Evolutionary conservation across 2,329 filamentous ascomycete species (phyloP), one percentile per base, ranked within the genome.

Genomic region (Microcyclosporella mali): DNA sequence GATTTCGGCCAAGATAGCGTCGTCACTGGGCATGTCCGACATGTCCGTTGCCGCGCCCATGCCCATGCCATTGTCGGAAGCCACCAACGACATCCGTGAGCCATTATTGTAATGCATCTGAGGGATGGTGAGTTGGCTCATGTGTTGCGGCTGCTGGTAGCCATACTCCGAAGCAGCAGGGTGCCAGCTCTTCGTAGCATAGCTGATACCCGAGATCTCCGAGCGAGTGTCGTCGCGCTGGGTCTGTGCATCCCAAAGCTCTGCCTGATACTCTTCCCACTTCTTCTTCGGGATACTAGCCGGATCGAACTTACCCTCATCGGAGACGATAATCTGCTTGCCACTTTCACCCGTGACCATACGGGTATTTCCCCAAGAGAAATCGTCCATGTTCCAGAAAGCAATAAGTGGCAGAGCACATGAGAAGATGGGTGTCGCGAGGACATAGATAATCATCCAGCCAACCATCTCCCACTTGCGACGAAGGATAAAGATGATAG

Each of bases 361-460:
- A 80, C 92, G 90, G 31, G 92, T 98, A 69, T 95, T 98, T 69
- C 92, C 92, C 92, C 92, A 98, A 58, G 85, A 86, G 78, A 98
- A 98, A 70, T 98, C 92, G 66, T 98, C 92, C 92, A 97, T 97
- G 70, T 95, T 79, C 92, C 92, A 98, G 78, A 98, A 98, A 37
- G 90, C 77, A 66, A 97, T 97, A 19, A 98, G 71, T 1, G 92
- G 92, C 33, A 98, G 76, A 45, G 78, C 88, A 51, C 94, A 88
- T 33, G 86, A 83, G 75, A 95, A 98, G 51, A 98, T 79, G 1
- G 90, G 90, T 49, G 94, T 85, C 41, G 92, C 90, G 21, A 92
- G 51, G 46, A 98, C 78, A 67, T 98, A 98, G 50, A 98, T 81
- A 55, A 98, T 74, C 88, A 98, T 95, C 92, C 92, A 98, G 28